phyloP scores from a whole-genome alignment of 192 early-diverging fungal genomes.

The Piromyces finnis region DNA sequence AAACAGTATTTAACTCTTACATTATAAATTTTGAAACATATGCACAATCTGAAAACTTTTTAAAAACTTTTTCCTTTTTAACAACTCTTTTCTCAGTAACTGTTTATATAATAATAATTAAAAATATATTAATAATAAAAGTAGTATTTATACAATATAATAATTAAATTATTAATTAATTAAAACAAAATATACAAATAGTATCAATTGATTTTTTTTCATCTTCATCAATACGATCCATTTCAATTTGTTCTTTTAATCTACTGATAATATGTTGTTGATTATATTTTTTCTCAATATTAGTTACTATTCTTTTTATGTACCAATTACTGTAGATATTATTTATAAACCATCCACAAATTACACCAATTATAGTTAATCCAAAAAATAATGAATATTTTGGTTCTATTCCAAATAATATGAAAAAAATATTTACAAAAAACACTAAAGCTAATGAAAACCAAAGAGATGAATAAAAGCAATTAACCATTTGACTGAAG shows the following conservation, averaged over 20 bases:
- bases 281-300: neutral
- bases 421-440: neutral
- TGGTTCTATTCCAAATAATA: neutral
- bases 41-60: neutral
- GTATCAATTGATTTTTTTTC: neutral
- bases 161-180: neutral
- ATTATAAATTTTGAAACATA: neutral
- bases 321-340: neutral
- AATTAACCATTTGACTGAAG: neutral
- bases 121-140: neutral
- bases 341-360: neutral
- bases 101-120: neutral
- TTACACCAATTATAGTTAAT: neutral
- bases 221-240: neutral
- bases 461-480: neutral
- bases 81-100: neutral
- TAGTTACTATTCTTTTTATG: neutral
- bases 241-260: neutral
- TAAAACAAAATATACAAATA: neutral
- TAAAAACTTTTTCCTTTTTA: neutral
- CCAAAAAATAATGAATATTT: neutral
- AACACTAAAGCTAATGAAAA: neutral
- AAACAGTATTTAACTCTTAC: neutral
- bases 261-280: neutral
- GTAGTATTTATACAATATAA: too few species aligned